Conservation (phyloP, 2,329 filamentous ascomycete genomes). For the Trichoderma koningiopsis region DNA sequence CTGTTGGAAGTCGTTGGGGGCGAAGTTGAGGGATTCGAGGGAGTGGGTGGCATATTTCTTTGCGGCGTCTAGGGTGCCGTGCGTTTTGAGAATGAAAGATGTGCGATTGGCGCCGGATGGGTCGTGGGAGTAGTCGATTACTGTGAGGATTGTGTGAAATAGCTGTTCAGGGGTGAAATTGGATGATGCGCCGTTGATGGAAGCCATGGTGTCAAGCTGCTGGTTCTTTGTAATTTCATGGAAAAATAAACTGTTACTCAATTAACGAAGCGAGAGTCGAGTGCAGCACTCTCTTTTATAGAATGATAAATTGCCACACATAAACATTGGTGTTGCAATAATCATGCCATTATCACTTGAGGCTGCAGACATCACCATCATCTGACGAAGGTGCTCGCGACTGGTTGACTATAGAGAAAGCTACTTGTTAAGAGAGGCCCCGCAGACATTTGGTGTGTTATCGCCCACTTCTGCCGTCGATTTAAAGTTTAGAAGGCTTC, state of each 20-base stretch:
- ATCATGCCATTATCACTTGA: background rate
- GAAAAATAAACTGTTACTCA: background rate
- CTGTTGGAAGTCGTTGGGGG: constrained; percentile 41
- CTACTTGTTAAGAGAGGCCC: background rate
- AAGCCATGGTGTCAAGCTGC: background rate
- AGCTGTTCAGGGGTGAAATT: constrained; percentile 36
- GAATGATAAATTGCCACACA: background rate
- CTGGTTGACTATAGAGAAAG: background rate
- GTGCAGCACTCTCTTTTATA: background rate
- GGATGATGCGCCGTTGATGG: background rate
- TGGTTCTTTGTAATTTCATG: background rate
- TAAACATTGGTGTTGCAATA: background rate
- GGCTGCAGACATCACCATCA: background rate
- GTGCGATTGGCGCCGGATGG: constrained; percentile 35
- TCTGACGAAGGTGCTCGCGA: too few relatives aligned
- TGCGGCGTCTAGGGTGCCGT: constrained; percentile 40
- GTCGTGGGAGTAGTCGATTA: constrained; percentile 35
- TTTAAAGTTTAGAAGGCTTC: background rate
- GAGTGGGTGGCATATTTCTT: constrained; percentile 40
- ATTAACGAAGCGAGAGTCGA: background rate
- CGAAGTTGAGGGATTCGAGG: constrained; percentile 41
- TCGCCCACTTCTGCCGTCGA: background rate
- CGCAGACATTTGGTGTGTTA: background rate
- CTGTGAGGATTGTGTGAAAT: constrained; percentile 43
- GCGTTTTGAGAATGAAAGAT: constrained; percentile 44